phyloP scores from a whole-genome alignment of 106 monocot genomes.

The Hemerocallis citrina region DNA sequence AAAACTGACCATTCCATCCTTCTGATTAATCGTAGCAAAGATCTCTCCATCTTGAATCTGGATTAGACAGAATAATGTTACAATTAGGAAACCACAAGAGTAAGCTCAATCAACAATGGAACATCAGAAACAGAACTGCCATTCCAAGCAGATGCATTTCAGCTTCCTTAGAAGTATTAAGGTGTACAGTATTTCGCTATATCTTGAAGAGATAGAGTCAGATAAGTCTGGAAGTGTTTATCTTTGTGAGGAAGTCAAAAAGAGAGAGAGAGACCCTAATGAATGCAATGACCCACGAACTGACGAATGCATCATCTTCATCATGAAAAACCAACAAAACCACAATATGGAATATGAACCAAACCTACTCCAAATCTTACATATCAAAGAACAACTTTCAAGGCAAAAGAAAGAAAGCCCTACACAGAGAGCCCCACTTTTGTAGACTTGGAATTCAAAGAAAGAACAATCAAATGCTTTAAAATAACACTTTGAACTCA shows the following conservation, averaged over 20 bases:
- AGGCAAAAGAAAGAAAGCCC: no score
- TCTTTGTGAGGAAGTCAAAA: no score
- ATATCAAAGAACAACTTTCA: no score
- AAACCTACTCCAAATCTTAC: neutral
- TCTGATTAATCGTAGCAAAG: constrained; percentile 94
- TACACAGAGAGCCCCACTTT: no score
- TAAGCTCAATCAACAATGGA: neutral
- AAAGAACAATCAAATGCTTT: no score
- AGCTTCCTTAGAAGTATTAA: constrained; percentile 76
- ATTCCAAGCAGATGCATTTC: constrained; percentile 94
- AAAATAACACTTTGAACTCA: no score
- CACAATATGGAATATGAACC: no score
- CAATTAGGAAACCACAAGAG: neutral
- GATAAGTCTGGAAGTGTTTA: constrained; percentile 86
- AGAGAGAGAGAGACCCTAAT: no score
- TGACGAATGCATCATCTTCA: no score
- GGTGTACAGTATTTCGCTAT: constrained; percentile 80
- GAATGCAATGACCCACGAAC: no score
- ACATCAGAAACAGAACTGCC: constrained; percentile 32
- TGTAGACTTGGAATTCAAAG: no score
- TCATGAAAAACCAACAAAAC: no score
- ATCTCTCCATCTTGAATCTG: constrained; percentile 99
- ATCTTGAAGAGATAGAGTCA: constrained; percentile 95
- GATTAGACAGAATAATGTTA: constrained; percentile 4
- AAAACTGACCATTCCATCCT: constrained; percentile 99